These are phyloP conservation scores for Singerocomus inundabilis DNA, from an alignment of 1,284 basidiomycete species.

Conservation along the genomic window DNA sequence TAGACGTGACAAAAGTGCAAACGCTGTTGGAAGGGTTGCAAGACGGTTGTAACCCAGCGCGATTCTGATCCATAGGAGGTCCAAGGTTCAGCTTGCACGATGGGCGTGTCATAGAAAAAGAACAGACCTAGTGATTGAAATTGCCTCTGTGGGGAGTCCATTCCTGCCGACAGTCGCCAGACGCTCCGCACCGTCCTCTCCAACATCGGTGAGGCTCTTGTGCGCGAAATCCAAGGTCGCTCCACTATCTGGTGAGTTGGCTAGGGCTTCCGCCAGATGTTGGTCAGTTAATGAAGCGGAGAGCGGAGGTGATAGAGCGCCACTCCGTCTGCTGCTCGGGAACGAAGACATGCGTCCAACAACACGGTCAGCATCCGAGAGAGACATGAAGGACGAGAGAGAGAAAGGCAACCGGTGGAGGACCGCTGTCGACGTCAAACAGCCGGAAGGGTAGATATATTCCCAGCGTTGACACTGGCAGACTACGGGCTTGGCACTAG, in stretches of 20 bases:
- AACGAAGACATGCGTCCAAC: slow-evolving; percentile 31
- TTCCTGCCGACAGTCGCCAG: slow-evolving; percentile 62
- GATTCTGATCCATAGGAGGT: slow-evolving; percentile 51
- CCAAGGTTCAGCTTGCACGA: slow-evolving; percentile 9
- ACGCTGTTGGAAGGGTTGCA: slow-evolving; percentile 76
- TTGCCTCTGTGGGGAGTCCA: slow-evolving; percentile 48
- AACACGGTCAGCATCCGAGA: slow-evolving; percentile 35
- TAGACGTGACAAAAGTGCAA: slow-evolving; percentile 73
- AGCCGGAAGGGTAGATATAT: slow-evolving; percentile 10
- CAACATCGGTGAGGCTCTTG: slow-evolving; percentile 73
- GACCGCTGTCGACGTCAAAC: slow-evolving; percentile 20
- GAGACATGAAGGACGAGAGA: slow-evolving; percentile 28
- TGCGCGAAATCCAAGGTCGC: slow-evolving; percentile 82
- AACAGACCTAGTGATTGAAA: slow-evolving; percentile 68
- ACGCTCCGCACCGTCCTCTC: slow-evolving; percentile 69
- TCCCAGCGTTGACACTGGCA: slow-evolving; percentile 8
- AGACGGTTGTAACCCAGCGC: slow-evolving; percentile 87
- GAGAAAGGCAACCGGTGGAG: slow-evolving; percentile 8
- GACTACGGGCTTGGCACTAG: slow-evolving; percentile 15
- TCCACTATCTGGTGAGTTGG: slow-evolving; percentile 71
- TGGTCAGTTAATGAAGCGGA: slow-evolving; percentile 49
- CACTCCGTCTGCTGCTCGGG: slow-evolving; percentile 18
- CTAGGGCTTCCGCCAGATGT: slow-evolving; percentile 66
- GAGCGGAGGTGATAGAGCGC: slow-evolving; percentile 32
- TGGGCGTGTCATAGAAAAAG: slow-evolving; percentile 6